A percentile compares a stretch with the other conserved stretches of the same genome.
phyloP scores from a whole-genome alignment of 805 yeast species.

The Nematodospora valgi region DNA sequence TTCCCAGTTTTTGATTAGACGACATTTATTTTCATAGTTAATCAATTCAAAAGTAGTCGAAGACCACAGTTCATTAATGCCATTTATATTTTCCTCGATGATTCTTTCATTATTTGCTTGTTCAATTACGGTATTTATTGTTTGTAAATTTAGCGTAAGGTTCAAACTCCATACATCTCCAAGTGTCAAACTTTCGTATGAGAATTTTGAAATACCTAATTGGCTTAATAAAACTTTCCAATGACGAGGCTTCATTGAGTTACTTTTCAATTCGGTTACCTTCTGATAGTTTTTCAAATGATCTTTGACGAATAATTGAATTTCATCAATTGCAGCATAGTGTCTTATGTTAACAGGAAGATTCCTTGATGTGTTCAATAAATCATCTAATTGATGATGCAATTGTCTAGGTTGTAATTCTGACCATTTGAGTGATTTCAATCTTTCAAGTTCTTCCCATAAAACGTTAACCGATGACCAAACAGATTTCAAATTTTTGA shows the following conservation, averaged over 20 bases:
- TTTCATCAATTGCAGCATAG: constrained; percentile 62
- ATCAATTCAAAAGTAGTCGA: constrained; percentile 48
- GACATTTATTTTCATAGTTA: constrained; percentile 47
- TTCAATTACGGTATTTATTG: constrained; percentile 47
- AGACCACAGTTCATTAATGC: constrained; percentile 58
- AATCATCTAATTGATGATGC: constrained; percentile 47
- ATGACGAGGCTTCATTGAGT: constrained; percentile 60
- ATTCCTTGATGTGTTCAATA: constrained; percentile 42
- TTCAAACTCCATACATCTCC: constrained; percentile 63
- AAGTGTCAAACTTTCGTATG: constrained; percentile 35
- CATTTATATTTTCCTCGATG: constrained; percentile 53
- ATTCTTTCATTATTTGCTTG: constrained; percentile 72
- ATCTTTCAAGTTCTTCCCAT: constrained; percentile 42
- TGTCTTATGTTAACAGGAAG: constrained; percentile 61
- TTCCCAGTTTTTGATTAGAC: constrained; percentile 69
- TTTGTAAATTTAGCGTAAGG: constrained; percentile 40
- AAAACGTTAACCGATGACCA: constrained; percentile 61
- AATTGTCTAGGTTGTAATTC: constrained; percentile 43
- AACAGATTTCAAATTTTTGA: constrained; percentile 53
- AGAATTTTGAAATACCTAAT: constrained; percentile 21
- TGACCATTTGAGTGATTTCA: constrained; percentile 48
- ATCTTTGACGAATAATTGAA: constrained; percentile 45
- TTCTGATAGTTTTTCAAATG: constrained; percentile 35
- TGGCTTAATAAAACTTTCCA: constrained; percentile 50
- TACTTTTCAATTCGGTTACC: constrained; percentile 49